Conservation (phyloP, 2,329 filamentous ascomycete genomes). For the Claviceps pazoutovae region DNA sequence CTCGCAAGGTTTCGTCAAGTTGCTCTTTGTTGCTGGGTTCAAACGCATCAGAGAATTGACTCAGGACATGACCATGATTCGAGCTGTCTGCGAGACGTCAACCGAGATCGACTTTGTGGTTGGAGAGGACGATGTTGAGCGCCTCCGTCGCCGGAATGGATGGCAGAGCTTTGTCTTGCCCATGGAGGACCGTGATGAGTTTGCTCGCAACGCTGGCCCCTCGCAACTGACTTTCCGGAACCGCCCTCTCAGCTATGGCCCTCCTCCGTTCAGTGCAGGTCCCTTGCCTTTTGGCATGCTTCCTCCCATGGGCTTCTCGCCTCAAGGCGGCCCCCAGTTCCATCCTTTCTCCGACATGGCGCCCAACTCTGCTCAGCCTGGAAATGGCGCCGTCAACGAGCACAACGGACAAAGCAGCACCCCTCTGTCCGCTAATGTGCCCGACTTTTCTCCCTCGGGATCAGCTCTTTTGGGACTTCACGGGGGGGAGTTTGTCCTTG, state of each 20-base stretch:
- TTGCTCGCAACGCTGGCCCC: slow-evolving; percentile 60
- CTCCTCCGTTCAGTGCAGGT: slow-evolving; percentile 19
- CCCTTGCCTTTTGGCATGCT: slow-evolving; percentile 17
- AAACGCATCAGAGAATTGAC: slow-evolving; percentile 45
- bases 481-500: neutral
- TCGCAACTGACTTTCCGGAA: slow-evolving; percentile 24
- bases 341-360: slow-evolving; percentile 19
- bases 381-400: slow-evolving; percentile 16
- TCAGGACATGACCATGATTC: slow-evolving; percentile 57
- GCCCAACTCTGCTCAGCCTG: slow-evolving; percentile 23
- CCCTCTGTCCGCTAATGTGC: slow-evolving; percentile 25
- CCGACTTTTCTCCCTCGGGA: slow-evolving; percentile 25
- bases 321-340: slow-evolving; percentile 15
- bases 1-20: slow-evolving; percentile 76
- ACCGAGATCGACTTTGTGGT: slow-evolving; percentile 58
- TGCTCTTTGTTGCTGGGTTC: slow-evolving; percentile 72
- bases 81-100: slow-evolving; percentile 60
- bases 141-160: slow-evolving; percentile 57
- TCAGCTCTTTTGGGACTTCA: neutral
- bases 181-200: slow-evolving; percentile 54
- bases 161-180: slow-evolving; percentile 73
- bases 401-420: slow-evolving; percentile 9
- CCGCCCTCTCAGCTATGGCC: slow-evolving; percentile 15
- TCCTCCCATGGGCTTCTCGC: slow-evolving; percentile 16
- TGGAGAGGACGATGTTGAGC: slow-evolving; percentile 64